Conservation (phyloP, 768 basidiomycete genomes). For the Boletellus ananas region DNA sequence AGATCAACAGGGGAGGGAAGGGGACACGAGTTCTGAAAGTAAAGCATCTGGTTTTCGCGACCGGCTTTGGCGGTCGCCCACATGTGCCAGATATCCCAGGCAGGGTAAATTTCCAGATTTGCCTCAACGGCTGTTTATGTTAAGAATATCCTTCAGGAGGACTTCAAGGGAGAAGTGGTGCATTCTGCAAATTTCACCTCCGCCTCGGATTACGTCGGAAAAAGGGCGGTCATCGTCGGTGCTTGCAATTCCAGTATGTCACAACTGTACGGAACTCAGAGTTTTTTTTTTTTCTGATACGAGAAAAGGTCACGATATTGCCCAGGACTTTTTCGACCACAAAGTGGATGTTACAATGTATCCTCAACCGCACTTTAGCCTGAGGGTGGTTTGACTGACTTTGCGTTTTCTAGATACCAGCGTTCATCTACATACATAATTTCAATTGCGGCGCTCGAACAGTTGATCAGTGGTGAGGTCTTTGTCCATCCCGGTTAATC, state of each 20-base stretch:
- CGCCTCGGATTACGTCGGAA: slow-evolving; percentile 49
- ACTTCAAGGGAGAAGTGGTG: slow-evolving; percentile 49
- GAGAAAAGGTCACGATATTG: slow-evolving; percentile 34
- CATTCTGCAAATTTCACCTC: slow-evolving; percentile 53
- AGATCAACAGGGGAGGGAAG: slow-evolving; percentile 32
- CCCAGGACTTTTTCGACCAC: slow-evolving; percentile 32
- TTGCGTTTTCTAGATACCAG: slow-evolving; percentile 14
- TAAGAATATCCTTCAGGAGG: slow-evolving; percentile 29
- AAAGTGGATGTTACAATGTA: slow-evolving; percentile 32
- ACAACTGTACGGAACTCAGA: background rate
- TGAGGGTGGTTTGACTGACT: background rate
- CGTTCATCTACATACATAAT: slow-evolving; percentile 25
- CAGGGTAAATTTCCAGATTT: slow-evolving; percentile 26
- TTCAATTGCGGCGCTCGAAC: slow-evolving; percentile 6
- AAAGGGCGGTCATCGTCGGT: slow-evolving; percentile 66
- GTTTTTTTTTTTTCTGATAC: slow-evolving; percentile 7
- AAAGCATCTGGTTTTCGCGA: slow-evolving; percentile 55
- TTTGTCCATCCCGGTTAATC: background rate
- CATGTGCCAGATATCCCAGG: slow-evolving; percentile 45
- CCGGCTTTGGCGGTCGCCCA: slow-evolving; percentile 46
- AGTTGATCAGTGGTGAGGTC: slow-evolving; percentile 9
- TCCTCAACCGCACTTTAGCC: background rate
- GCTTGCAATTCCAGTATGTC: slow-evolving; percentile 58
- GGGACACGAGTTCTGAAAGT: slow-evolving; percentile 35
- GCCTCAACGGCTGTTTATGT: background rate